Evolutionary conservation across 352 stramenopile species (phyloP).

Genomic region (Phytopythium kandeliae): DNA sequence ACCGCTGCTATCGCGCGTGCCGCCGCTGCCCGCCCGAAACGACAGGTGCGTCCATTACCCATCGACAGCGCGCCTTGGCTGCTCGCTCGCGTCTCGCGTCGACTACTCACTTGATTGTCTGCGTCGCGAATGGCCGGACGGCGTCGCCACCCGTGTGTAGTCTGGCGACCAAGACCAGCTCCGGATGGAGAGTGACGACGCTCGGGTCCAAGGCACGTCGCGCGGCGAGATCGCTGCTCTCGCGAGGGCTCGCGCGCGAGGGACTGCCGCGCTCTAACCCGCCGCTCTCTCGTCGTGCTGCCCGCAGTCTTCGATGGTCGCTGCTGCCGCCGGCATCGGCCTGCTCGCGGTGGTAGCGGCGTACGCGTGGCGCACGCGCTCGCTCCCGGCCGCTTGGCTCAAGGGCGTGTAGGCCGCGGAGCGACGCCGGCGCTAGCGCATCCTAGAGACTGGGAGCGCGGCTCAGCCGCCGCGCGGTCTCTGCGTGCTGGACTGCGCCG

Average conservation of each 20-base stretch:
- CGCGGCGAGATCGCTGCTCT: not conserved
- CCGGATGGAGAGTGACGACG: not conserved
- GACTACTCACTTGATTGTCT: too few relatives aligned
- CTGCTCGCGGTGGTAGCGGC: conserved; percentile 23
- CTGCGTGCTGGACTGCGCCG: too few relatives aligned
- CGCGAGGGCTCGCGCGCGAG: too few relatives aligned
- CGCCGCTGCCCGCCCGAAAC: conserved; percentile 17
- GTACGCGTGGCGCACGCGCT: conserved; percentile 27
- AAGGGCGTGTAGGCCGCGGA: conserved; percentile 2
- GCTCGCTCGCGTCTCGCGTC: too few relatives aligned
- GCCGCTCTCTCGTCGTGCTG: not conserved
- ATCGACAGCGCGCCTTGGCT: too few relatives aligned
- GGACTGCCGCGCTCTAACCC: too few relatives aligned
- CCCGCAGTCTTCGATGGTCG: conserved; percentile 19
- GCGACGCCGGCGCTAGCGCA: too few relatives aligned
- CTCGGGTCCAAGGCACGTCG: not conserved
- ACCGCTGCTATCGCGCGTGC: conserved; percentile 19
- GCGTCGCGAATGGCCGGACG: not conserved
- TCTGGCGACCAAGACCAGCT: not conserved
- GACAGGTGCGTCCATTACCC: conserved; percentile 9
- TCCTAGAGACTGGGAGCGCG: too few relatives aligned
- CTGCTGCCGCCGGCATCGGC: conserved; percentile 20
- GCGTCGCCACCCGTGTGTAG: not conserved
- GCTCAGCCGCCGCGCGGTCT: too few relatives aligned
- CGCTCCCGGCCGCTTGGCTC: conserved; percentile 12